Evolutionary conservation across 1,284 basidiomycete genomes (phyloP), one percentile per base, ranked within the genome.

Genomic region (Apiotrichum siamense): DNA sequence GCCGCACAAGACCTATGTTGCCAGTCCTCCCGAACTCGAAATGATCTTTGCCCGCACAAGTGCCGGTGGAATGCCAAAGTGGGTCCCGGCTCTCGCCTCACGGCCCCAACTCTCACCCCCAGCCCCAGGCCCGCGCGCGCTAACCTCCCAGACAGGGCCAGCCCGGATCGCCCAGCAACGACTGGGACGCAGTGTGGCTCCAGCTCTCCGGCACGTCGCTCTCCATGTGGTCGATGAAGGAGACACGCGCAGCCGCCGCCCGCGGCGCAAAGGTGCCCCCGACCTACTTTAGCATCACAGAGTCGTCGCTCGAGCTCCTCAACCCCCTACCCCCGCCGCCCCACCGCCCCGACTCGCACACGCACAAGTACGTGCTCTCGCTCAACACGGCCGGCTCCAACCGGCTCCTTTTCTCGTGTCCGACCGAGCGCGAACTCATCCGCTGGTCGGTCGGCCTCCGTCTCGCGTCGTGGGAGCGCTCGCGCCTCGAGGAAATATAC

Each of bases 341-440:
- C 6, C 74, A 76, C 44, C 69, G 74, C 32, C 72, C 76, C 0
- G 70, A 73, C 29, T 75, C 73, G n/a, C 71, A 75, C 27, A 75
- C 77, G 1, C 76, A 78, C 38, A 72, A 80, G 0, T 88, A 89
- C 65, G 88, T 96, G 43, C 81, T 96, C 55, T 90, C 90, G 0
- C 80, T 98, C 64, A 98, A 96, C 71, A 94, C 89, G 11, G 93
- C 93, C 1, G 94, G 93, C 20, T 85, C 86, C 32, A 97, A 97
- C 67, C 79, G 93, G 32, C 77, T 93, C 36, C 75, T 96, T 9
- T 96, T 97, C 75, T 88, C 88, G 6, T 91, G 88, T 64, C 86
- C 86, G 2, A 79, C 79, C 15, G 80, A 84, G 5, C 72, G 78
- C 21, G 80, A 86, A 3, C 78, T 94, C 44, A 77, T 87, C 37